These are phyloP conservation scores for Zychaea mexicana DNA, from an alignment of 371 early-diverging fungal genomes.

Conservation along the genomic window DNA sequence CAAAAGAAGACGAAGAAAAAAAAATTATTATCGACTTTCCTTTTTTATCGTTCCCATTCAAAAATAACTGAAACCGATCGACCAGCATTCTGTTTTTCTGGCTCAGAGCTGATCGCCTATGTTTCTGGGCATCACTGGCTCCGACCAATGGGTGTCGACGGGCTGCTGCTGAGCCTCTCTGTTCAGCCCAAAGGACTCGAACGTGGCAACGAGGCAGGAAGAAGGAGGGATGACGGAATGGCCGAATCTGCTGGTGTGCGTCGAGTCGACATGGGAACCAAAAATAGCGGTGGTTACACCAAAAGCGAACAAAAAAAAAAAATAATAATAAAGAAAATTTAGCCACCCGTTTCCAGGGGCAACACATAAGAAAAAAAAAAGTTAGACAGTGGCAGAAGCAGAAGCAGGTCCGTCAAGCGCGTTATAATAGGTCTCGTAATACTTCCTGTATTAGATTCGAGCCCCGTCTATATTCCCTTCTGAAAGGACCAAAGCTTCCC, in stretches of 20 bases:
- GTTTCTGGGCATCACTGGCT: too few relatives aligned
- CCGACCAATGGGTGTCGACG: too few relatives aligned
- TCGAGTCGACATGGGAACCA: background rate
- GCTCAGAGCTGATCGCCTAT: too few relatives aligned
- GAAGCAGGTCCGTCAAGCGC: constrained; percentile 39
- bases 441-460: constrained; percentile 6
- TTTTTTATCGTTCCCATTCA: background rate
- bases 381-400: too few relatives aligned
- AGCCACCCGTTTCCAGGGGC: constrained; percentile 4
- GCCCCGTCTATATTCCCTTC: constrained; percentile 9
- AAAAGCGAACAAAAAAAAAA: background rate
- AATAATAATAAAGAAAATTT: background rate
- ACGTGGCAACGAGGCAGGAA: too few relatives aligned
- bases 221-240: background rate
- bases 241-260: too few relatives aligned
- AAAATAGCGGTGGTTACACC: background rate
- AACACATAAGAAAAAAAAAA: constrained; percentile 19
- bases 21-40: background rate
- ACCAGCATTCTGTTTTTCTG: background rate
- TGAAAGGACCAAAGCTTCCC: background rate
- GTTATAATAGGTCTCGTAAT: constrained; percentile 1
- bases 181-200: too few relatives aligned
- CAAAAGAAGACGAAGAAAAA: background rate
- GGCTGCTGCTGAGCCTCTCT: too few relatives aligned
- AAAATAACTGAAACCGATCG: background rate